phyloP scores from a whole-genome alignment of 2,329 filamentous ascomycete genomes.

The Ophiostoma tasmaniense region DNA sequence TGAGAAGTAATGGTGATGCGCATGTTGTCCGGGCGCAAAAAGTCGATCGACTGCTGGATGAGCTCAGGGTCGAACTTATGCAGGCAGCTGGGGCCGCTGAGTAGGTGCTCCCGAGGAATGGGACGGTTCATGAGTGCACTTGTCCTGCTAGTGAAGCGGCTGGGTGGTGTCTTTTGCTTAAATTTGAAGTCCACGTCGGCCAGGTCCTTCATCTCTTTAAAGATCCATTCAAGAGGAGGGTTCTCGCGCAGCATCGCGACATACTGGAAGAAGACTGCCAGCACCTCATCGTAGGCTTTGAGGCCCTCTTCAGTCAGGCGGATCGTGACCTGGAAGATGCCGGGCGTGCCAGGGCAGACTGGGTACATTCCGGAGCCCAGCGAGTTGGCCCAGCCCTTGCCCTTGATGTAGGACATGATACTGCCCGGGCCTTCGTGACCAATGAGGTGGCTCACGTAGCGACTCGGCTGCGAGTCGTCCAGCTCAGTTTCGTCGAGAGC shows the following conservation, averaged over 20 bases:
- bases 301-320: conserved; percentile 76
- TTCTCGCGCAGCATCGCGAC: conserved; percentile 74
- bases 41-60: conserved; percentile 65
- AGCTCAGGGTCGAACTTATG: conserved; percentile 70
- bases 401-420: conserved; percentile 82
- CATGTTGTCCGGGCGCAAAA: conserved; percentile 81
- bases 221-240: conserved; percentile 84
- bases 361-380: conserved; percentile 68
- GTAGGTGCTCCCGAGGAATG: conserved; percentile 73
- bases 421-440: conserved; percentile 91
- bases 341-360: conserved; percentile 67
- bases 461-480: conserved; percentile 71
- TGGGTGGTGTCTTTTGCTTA: conserved; percentile 84
- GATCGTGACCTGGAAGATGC: conserved; percentile 71
- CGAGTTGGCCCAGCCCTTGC: conserved; percentile 80
- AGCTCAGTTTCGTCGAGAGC: conserved; percentile 62
- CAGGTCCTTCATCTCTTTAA: conserved; percentile 82
- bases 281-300: conserved; percentile 71
- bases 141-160: conserved; percentile 76
- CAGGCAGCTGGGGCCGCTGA: conserved; percentile 70
- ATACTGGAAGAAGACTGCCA: conserved; percentile 84
- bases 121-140: conserved; percentile 88
- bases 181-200: conserved; percentile 93
- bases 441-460: conserved; percentile 81
- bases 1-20: conserved; percentile 75